phyloP scores from a whole-genome alignment of 257 asterid species.

The Parsonsia alboflavescens region DNA sequence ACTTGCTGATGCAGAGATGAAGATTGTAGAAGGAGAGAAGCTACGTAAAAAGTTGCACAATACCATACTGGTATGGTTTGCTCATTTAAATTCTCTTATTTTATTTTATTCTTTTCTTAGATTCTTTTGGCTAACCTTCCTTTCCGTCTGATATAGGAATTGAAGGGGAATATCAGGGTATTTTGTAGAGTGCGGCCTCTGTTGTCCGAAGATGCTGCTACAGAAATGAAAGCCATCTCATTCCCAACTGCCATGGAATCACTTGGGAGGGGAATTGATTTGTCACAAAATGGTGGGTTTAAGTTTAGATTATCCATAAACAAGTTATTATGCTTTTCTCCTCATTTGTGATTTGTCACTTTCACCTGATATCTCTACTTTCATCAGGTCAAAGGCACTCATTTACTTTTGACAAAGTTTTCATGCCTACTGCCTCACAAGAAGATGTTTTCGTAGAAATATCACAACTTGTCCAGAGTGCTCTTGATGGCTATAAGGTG shows the following conservation, averaged over 20 bases:
- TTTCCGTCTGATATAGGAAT: slow-evolving; percentile 47
- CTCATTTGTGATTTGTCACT: not conserved
- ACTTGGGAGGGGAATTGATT: slow-evolving; percentile 75
- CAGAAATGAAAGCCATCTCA: slow-evolving; percentile 62
- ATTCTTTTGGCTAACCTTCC: slow-evolving; percentile 5
- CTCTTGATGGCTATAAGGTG: slow-evolving; percentile 98
- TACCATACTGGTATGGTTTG: slow-evolving; percentile 67
- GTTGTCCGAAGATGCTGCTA: slow-evolving; percentile 63
- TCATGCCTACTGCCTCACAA: slow-evolving; percentile 74
- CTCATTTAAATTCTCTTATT: slow-evolving; percentile 7
- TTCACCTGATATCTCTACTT: slow-evolving; percentile 11
- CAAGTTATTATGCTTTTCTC: slow-evolving; percentile 5
- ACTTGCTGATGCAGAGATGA: slow-evolving; percentile 71
- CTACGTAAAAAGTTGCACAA: slow-evolving; percentile 88
- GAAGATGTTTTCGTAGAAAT: slow-evolving; percentile 89
- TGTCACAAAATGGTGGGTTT: slow-evolving; percentile 63
- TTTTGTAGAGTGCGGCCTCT: slow-evolving; percentile 93
- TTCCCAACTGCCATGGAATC: slow-evolving; percentile 68
- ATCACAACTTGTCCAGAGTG: slow-evolving; percentile 98
- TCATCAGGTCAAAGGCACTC: slow-evolving; percentile 69
- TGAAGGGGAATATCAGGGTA: slow-evolving; percentile 91
- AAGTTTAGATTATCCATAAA: not conserved
- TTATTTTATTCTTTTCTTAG: not conserved
- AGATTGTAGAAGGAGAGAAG: slow-evolving; percentile 78
- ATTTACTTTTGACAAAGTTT: slow-evolving; percentile 88